Conservation (phyloP, 2,329 filamentous ascomycete species). For the Xylariaceae sp. region DNA sequence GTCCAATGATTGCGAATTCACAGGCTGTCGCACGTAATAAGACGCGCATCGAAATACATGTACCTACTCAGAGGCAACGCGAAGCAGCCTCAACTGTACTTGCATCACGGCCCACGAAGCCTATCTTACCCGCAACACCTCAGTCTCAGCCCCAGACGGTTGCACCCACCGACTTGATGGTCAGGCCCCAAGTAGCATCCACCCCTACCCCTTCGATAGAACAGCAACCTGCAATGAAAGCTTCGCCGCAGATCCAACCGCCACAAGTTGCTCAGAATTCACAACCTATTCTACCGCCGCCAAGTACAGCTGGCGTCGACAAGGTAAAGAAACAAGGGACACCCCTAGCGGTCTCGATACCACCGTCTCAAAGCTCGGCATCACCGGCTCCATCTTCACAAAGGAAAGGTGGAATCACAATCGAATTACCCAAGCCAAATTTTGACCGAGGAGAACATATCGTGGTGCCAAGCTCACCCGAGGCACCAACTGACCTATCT, state of each 20-base stretch:
- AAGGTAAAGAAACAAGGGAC: slow-evolving; percentile 13
- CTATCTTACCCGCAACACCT: slow-evolving; percentile 10
- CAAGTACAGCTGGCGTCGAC: background rate
- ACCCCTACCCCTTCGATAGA: slow-evolving; percentile 21
- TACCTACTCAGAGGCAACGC: slow-evolving; percentile 28
- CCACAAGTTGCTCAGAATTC: slow-evolving; percentile 6
- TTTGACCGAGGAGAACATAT: slow-evolving; percentile 52
- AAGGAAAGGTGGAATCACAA: slow-evolving; percentile 35
- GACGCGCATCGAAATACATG: slow-evolving; percentile 28
- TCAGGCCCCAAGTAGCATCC: slow-evolving; percentile 21
- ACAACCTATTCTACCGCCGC: slow-evolving; percentile 2
- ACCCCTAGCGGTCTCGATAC: slow-evolving; percentile 5
- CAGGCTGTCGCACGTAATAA: slow-evolving; percentile 28
- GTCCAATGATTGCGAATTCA: slow-evolving; percentile 34
- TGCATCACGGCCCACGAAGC: slow-evolving; percentile 14
- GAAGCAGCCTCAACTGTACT: slow-evolving; percentile 22
- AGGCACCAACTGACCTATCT: slow-evolving; percentile 45
- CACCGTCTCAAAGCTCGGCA: slow-evolving; percentile 9
- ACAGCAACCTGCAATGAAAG: slow-evolving; percentile 13
- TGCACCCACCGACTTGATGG: slow-evolving; percentile 30
- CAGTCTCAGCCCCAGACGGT: slow-evolving; percentile 30
- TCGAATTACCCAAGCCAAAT: slow-evolving; percentile 41
- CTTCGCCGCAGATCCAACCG: slow-evolving; percentile 7
- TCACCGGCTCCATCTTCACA: slow-evolving; percentile 16
- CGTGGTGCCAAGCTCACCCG: slow-evolving; percentile 42